These are phyloP conservation scores for Elaeis oleifera DNA, from an alignment of 202 grass and related monocot species.

Conservation along the genomic window DNA sequence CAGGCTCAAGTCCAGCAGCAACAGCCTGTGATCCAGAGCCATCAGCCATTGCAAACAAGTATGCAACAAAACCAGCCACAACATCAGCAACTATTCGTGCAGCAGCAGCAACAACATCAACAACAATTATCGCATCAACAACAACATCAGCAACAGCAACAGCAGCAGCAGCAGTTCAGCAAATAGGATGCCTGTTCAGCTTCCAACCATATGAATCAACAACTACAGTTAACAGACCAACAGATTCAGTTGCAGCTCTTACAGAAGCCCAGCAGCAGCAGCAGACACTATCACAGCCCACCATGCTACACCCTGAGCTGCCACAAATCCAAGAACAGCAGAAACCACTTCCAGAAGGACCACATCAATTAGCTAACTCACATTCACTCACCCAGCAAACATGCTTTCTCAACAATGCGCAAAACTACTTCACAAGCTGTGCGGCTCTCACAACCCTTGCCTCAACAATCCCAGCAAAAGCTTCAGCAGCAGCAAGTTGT, in stretches of 20 bases:
- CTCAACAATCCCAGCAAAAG: conserved; percentile 49
- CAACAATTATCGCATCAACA: conserved; percentile 24
- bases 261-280: conserved; percentile 63
- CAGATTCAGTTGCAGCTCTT: conserved; percentile 56
- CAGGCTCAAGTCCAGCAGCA: conserved; percentile 60
- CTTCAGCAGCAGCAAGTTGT: conserved; percentile 52
- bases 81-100: conserved; percentile 7
- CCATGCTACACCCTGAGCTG: conserved; percentile 43
- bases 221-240: conserved; percentile 20
- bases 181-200: conserved; percentile 41
- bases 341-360: conserved; percentile 60
- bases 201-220: conserved; percentile 16
- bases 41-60: conserved; percentile 2
- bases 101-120: conserved; percentile 30
- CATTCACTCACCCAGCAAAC: conserved; percentile 50
- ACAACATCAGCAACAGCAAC: conserved; percentile 33
- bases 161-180: conserved; percentile 16
- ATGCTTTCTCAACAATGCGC: conserved; percentile 40
- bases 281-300: conserved; percentile 39
- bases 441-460: conserved; percentile 16
- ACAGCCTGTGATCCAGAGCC: conserved; percentile 11
- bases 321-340: conserved; percentile 71
- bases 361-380: conserved; percentile 47
- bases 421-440: conserved; percentile 36
- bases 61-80: conserved; percentile 13